Percentiles rank a stretch among this genome's conserved stretches.
phyloP scores from a whole-genome alignment of 208 protist genomes.

The Leishmania gerbilli region DNA sequence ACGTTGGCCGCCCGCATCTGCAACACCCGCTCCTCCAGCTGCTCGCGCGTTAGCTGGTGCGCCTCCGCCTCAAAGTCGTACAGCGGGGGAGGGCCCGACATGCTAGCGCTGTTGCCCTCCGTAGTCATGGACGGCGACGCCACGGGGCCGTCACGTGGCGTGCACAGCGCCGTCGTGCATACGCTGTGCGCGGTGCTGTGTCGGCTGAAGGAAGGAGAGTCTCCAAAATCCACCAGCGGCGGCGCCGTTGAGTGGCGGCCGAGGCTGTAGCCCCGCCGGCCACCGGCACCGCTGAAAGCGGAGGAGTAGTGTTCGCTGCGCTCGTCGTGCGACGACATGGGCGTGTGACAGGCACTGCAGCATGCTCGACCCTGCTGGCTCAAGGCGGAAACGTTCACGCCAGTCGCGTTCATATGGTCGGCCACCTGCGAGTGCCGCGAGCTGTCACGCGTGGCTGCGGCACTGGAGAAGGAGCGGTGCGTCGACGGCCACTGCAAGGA shows the following conservation, averaged over 20 bases:
- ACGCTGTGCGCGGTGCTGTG: slow-evolving; percentile 39
- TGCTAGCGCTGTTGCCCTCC: neutral
- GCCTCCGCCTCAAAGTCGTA: slow-evolving; percentile 57
- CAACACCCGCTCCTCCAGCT: slow-evolving; percentile 49
- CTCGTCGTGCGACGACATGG: slow-evolving; percentile 20
- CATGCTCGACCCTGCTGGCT: slow-evolving; percentile 3
- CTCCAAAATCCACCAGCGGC: slow-evolving; percentile 33
- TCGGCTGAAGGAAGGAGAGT: slow-evolving; percentile 21
- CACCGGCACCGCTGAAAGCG: slow-evolving; percentile 1
- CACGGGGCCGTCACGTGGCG: slow-evolving; percentile 25
- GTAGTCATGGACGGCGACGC: slow-evolving; percentile 6
- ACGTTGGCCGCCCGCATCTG: slow-evolving; percentile 45
- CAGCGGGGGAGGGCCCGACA: slow-evolving; percentile 23
- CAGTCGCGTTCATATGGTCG: slow-evolving; percentile 7
- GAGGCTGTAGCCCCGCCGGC: slow-evolving; percentile 6
- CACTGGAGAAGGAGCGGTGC: slow-evolving; percentile 44
- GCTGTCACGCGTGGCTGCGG: slow-evolving; percentile 40
- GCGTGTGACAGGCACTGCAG: slow-evolving; percentile 29
- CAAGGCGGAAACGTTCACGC: neutral
- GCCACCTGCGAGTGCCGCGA: slow-evolving; percentile 32
- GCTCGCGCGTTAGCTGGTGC: slow-evolving; percentile 33
- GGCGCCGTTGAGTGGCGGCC: slow-evolving; percentile 9
- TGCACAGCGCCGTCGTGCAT: slow-evolving; percentile 35
- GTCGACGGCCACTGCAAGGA: slow-evolving; percentile 47
- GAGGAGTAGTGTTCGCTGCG: slow-evolving; percentile 17